Evolutionary conservation across 306 rosid genomes (phyloP).

Genomic region (Styphnolobium japonicum): DNA sequence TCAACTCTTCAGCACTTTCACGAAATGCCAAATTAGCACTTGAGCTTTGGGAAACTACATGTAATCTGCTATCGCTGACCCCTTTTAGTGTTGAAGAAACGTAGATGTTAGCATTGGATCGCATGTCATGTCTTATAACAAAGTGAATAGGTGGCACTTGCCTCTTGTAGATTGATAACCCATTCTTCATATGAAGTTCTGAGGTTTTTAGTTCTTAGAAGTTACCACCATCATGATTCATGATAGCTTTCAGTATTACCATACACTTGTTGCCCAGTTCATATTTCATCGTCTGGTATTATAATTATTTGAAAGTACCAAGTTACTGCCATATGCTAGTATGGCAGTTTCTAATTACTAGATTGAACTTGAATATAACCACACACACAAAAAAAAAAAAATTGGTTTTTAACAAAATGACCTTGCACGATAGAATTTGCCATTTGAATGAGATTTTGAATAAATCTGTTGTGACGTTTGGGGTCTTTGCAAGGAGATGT

Average conservation of each 20-base stretch:
- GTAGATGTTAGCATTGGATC: conserved; percentile 18
- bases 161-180: conserved; percentile 8
- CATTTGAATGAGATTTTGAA: background rate
- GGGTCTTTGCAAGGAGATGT: background rate
- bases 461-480: background rate
- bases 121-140: background rate
- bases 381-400: background rate
- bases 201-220: background rate
- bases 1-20: conserved; percentile 58
- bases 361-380: background rate
- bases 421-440: background rate
- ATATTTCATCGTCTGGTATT: background rate
- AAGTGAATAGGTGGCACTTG: conserved; percentile 6
- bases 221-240: background rate
- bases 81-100: conserved; percentile 41
- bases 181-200: background rate
- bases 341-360: background rate
- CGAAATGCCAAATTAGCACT: conserved; percentile 50
- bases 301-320: background rate
- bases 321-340: background rate
- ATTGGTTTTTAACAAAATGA: background rate
- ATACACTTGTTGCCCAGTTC: background rate
- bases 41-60: conserved; percentile 74
- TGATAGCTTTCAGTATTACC: background rate
- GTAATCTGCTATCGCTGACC: conserved; percentile 48